These are phyloP conservation scores for Babesia ovis DNA, from an alignment of 169 alveolate genomes.

Conservation along the genomic window DNA sequence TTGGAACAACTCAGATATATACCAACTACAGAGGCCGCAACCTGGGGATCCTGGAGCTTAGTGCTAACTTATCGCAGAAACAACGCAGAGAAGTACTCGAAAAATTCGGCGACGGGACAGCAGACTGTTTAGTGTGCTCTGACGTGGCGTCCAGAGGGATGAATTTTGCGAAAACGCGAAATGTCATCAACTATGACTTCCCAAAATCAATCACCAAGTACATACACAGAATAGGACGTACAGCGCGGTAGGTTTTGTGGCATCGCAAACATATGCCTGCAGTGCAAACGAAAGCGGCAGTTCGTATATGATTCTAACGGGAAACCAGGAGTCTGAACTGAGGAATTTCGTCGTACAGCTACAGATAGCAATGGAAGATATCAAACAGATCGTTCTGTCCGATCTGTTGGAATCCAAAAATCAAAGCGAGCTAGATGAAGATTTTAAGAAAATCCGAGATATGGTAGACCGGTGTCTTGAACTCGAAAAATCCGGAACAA, in stretches of 20 bases:
- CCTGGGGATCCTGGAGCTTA: slow-evolving; percentile 35
- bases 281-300: slow-evolving; percentile 42
- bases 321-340: slow-evolving; percentile 16
- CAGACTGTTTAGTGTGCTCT: slow-evolving; percentile 88
- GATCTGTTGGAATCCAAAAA: neutral
- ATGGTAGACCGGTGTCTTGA: slow-evolving; percentile 31
- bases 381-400: slow-evolving; percentile 3
- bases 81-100: slow-evolving; percentile 25
- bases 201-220: slow-evolving; percentile 92
- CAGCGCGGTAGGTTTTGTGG: slow-evolving; percentile 89
- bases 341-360: slow-evolving; percentile 10
- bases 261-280: too few species aligned
- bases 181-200: slow-evolving; percentile 95
- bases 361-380: neutral
- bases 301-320: slow-evolving; percentile 23
- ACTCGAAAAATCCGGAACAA: slow-evolving; percentile 31
- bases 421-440: neutral
- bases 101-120: slow-evolving; percentile 15
- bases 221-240: slow-evolving; percentile 95
- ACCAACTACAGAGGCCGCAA: neutral
- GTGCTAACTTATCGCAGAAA: slow-evolving; percentile 32
- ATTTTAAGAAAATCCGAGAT: neutral
- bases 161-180: slow-evolving; percentile 90
- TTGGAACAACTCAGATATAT: too few species aligned
- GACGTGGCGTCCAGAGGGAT: slow-evolving; percentile 98